phyloP scores from a whole-genome alignment of 495 filamentous ascomycete species.

The Hypoxylon intermedium region DNA sequence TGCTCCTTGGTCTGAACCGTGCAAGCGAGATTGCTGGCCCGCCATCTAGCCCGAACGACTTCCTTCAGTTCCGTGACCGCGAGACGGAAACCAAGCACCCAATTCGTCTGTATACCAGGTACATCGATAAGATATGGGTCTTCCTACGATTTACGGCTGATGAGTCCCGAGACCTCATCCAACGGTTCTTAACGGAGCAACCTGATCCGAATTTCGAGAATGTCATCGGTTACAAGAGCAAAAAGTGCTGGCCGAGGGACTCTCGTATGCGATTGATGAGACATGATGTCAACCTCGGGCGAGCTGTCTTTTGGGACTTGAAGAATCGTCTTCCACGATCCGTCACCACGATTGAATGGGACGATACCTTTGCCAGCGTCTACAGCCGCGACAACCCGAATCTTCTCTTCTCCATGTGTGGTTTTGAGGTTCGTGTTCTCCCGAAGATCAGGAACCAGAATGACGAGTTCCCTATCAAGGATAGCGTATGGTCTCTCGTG shows the following conservation, averaged over 20 bases:
- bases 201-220: conserved; percentile 99
- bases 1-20: conserved; percentile 91
- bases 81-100: conserved; percentile 91
- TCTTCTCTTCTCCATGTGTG: conserved; percentile 95
- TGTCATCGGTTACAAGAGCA: conserved; percentile 98
- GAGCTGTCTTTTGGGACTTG: conserved; percentile 98
- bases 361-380: conserved; percentile 98
- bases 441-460: conserved; percentile 95
- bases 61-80: conserved; percentile 93
- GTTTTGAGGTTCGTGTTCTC: conserved; percentile 96
- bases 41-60: conserved; percentile 96
- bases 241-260: conserved; percentile 99
- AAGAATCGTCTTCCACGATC: conserved; percentile 96
- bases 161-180: conserved; percentile 94
- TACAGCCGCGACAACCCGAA: conserved; percentile 99
- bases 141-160: conserved; percentile 93
- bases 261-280: conserved; percentile 98
- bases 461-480: conserved; percentile 96
- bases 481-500: conserved; percentile 96
- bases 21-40: conserved; percentile 97
- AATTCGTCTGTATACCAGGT: conserved; percentile 94
- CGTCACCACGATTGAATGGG: conserved; percentile 98
- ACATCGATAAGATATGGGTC: conserved; percentile 98
- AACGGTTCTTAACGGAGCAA: conserved; percentile 97
- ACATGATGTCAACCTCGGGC: conserved; percentile 97